phyloP scores from a whole-genome alignment of 306 rosid genomes.

The Fragaria vesca region DNA sequence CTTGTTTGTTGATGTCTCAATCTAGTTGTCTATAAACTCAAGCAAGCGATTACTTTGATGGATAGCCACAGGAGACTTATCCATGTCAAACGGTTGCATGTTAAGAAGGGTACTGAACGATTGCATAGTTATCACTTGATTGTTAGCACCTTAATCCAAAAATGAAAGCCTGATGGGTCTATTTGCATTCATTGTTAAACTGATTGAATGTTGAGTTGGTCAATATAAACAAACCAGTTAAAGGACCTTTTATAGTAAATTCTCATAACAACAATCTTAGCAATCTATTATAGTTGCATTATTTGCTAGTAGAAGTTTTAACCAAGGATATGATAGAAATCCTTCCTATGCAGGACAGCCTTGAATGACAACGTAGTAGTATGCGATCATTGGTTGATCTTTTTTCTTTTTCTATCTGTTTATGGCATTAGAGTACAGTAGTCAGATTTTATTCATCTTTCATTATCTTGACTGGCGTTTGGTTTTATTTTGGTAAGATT shows the following conservation, averaged over 20 bases:
- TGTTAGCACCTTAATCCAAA: not conserved
- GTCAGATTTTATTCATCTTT: not conserved
- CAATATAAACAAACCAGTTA: not conserved
- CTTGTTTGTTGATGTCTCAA: not conserved
- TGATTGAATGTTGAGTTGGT: slow-evolving; percentile 5
- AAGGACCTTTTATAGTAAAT: not conserved
- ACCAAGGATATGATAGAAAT: not conserved
- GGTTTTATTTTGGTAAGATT: slow-evolving; percentile 38
- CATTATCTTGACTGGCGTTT: not conserved
- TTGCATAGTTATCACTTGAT: not conserved
- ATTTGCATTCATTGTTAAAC: not conserved
- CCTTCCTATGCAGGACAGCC: not conserved
- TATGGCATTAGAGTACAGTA: not conserved
- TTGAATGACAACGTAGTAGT: not conserved
- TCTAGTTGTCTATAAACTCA: not conserved
- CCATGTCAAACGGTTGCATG: not conserved
- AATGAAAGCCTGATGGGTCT: not conserved
- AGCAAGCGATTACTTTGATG: not conserved
- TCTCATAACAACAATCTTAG: not conserved
- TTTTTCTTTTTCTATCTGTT: not conserved
- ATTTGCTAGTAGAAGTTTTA: not conserved
- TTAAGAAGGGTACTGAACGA: not conserved
- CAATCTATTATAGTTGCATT: not conserved
- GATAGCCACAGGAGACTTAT: not conserved
- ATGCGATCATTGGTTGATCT: not conserved